Conservation (phyloP, 108 stramenopile species). For the Craspedostauros australis region DNA sequence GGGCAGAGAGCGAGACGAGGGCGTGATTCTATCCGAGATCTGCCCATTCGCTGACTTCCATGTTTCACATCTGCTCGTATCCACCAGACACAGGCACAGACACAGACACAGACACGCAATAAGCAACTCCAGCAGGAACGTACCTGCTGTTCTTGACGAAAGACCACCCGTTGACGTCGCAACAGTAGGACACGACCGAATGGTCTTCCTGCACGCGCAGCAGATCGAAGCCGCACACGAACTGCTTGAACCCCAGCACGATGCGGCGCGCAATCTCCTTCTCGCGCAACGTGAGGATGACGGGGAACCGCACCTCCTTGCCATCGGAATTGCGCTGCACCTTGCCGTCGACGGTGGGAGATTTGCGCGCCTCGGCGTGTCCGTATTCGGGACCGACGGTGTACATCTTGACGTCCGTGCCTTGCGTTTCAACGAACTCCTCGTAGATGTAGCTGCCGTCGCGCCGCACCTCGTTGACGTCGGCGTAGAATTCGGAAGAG, state of each 20-base stretch:
- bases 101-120: background rate
- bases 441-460: slow-evolving; percentile 96
- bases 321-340: slow-evolving; percentile 94
- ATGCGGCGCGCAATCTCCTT: slow-evolving; percentile 91
- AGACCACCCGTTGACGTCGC: slow-evolving; percentile 99
- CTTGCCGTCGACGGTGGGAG: slow-evolving; percentile 95
- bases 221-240: slow-evolving; percentile 98
- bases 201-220: slow-evolving; percentile 78
- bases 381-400: slow-evolving; percentile 97
- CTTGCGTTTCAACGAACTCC: slow-evolving; percentile 96
- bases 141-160: slow-evolving; percentile 93
- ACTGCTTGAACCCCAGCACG: slow-evolving; percentile 89
- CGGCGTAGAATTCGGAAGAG: slow-evolving; percentile 87
- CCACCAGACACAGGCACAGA: background rate
- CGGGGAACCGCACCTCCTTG: slow-evolving; percentile 95
- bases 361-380: slow-evolving; percentile 97
- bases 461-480: slow-evolving; percentile 87
- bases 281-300: slow-evolving; percentile 91
- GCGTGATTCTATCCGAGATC: no score
- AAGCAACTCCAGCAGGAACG: background rate
- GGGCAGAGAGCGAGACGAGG: background rate
- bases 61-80: no score
- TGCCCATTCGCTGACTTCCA: no score
- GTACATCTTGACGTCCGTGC: slow-evolving; percentile 99
- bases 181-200: slow-evolving; percentile 84